A percentile compares a stretch with the other conserved stretches of the same genome.
These are phyloP conservation scores for Apodospora peruviana DNA, from an alignment of 495 filamentous ascomycete species.

Conservation along the genomic window DNA sequence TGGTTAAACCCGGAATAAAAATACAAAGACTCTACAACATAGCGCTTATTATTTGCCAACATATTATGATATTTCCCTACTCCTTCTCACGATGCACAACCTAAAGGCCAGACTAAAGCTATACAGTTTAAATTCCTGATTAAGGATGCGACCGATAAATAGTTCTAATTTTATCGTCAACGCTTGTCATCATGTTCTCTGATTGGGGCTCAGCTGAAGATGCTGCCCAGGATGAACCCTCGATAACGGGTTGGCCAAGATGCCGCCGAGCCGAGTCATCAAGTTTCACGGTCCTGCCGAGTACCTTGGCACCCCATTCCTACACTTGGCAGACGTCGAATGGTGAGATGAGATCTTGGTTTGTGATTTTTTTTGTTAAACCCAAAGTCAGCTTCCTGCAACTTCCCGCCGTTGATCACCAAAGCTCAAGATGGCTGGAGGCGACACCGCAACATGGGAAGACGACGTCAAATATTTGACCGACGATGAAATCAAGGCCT, in stretches of 20 bases:
- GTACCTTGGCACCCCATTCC: background rate
- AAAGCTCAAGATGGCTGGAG: background rate
- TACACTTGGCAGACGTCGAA: background rate
- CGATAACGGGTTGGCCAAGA: background rate
- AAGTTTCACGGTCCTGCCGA: background rate
- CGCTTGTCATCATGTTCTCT: too few relatives aligned
- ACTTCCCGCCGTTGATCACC: background rate
- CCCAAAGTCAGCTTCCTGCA: background rate
- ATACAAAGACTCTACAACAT: too few relatives aligned
- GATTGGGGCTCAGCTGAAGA: too few relatives aligned
- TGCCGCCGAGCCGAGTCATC: background rate
- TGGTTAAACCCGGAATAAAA: too few relatives aligned
- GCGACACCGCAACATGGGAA: background rate
- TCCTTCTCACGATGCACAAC: too few relatives aligned
- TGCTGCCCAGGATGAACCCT: too few relatives aligned
- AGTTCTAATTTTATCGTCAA: too few relatives aligned
- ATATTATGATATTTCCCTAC: too few relatives aligned
- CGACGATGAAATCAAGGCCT: conserved; percentile 11
- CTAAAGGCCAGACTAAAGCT: too few relatives aligned
- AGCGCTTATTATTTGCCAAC: too few relatives aligned
- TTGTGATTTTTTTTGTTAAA: background rate
- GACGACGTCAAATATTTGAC: conserved; percentile 15
- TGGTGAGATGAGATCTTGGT: background rate
- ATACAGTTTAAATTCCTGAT: too few relatives aligned
- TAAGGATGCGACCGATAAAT: too few relatives aligned